Evolutionary conservation across 2,329 filamentous ascomycete genomes (phyloP).

Genomic region (Emmonsiellopsis sp.): DNA sequence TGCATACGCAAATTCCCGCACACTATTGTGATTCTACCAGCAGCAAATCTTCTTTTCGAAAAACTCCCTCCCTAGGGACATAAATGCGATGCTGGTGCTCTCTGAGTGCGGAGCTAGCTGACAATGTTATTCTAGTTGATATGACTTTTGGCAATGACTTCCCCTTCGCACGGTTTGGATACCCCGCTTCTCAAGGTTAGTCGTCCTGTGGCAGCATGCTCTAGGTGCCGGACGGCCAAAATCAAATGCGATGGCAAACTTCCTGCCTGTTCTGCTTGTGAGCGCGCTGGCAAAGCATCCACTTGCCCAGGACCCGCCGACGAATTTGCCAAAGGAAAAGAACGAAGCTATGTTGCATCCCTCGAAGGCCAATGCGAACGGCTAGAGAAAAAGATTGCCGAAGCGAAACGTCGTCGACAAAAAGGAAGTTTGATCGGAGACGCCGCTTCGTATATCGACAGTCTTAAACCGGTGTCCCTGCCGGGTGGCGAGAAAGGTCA

Average conservation of each 20-base stretch:
- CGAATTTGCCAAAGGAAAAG: slow-evolving; percentile 90
- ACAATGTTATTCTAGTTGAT: slow-evolving; percentile 1
- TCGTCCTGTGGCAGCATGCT: slow-evolving; percentile 69
- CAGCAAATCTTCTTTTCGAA: too few relatives aligned
- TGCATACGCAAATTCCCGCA: too few relatives aligned
- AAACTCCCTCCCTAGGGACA: too few relatives aligned
- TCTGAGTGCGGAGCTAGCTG: not conserved
- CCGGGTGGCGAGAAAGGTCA: slow-evolving; percentile 13
- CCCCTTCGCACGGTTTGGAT: slow-evolving; percentile 27
- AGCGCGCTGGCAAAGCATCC: slow-evolving; percentile 73
- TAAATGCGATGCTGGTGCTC: not conserved
- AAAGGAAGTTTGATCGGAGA: slow-evolving; percentile 41
- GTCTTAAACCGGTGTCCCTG: not conserved
- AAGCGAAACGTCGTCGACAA: slow-evolving; percentile 34
- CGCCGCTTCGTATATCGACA: slow-evolving; percentile 14
- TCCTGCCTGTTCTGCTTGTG: slow-evolving; percentile 88
- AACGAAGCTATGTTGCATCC: slow-evolving; percentile 91
- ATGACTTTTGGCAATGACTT: slow-evolving; percentile 6
- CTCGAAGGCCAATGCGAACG: slow-evolving; percentile 87
- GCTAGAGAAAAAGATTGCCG: slow-evolving; percentile 63
- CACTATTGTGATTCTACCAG: too few relatives aligned
- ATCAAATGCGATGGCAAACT: slow-evolving; percentile 97
- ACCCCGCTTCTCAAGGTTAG: slow-evolving; percentile 49
- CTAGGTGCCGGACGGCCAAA: slow-evolving; percentile 79
- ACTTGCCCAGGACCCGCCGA: slow-evolving; percentile 94